Evolutionary conservation across 2,329 filamentous ascomycete genomes (phyloP), one percentile per base, ranked within the genome.

Genomic region (Samsoniella hepiali): DNA sequence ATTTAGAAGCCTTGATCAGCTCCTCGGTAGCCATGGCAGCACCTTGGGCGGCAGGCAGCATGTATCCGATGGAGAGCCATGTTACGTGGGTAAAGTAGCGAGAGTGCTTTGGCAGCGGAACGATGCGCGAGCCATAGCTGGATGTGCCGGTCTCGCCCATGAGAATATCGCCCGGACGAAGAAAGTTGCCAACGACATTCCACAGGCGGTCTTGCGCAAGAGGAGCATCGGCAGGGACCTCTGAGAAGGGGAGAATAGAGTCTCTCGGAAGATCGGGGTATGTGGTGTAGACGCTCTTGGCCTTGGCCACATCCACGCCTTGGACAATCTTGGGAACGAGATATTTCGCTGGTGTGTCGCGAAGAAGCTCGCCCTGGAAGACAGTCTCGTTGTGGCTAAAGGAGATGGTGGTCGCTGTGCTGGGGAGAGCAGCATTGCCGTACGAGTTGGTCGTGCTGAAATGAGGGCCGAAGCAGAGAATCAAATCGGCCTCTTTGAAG

Each of bases 61-160:
- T 87, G 72, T 85, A 86, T 0, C 84, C 84, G 62, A 87, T 86
- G 0, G 82, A 86, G 2, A 85, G 76, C 82, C 83, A 88, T 36
- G 83, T 85, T 0, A 81, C 79, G 8, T 74, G 80, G 7, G 77
- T 78, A 65, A 87, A 80, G 31, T 81, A 74, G 3, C 74, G 75
- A 1, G 78, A 75, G 42, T 83, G 74, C 1, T 75, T 70, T 0
- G 85, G 84, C 3, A 88, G 77, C 2, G 76, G 72, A 34, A 84
- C 78, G 11, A 80, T 77, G 22, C 81, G 79, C 36, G 79, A 77
- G 5, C 86, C 86, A 64, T 83, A 83, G 13, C 79, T 77, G 0
- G 84, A 76, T 3, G 84, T 88, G 5, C 85, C 85, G 0, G 84
- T 85, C 70, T 87, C 85, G 4, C 79, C 80, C 51, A 87, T 75